A percentile compares a stretch with the other conserved stretches of the same genome.
Conservation (phyloP, 345 rosid species). For the Cardamine resedifolia region DNA sequence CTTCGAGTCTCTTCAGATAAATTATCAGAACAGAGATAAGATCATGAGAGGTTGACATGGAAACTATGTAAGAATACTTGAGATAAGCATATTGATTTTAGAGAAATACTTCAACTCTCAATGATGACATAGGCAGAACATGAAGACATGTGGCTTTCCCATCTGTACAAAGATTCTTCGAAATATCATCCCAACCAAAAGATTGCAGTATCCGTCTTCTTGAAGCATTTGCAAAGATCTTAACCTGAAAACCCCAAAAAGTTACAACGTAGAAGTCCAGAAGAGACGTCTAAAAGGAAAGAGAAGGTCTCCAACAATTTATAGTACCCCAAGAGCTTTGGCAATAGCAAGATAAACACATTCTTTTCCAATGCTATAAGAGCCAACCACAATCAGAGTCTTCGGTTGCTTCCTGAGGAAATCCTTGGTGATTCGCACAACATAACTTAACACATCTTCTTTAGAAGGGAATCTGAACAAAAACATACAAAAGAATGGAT, state of each 20-base stretch:
- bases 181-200: conserved; percentile 69
- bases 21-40: background rate
- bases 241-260: conserved; percentile 43
- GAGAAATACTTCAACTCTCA: conserved; percentile 55
- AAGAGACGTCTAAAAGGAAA: background rate
- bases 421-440: conserved; percentile 53
- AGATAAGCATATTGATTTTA: conserved; percentile 15
- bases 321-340: conserved; percentile 71
- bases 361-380: conserved; percentile 88
- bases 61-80: background rate
- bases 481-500: background rate
- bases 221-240: conserved; percentile 62
- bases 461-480: conserved; percentile 68
- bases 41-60: background rate
- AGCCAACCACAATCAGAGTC: conserved; percentile 73
- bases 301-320: background rate
- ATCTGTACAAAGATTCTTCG: conserved; percentile 53
- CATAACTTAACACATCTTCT: conserved; percentile 65
- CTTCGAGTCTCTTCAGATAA: conserved; percentile 45
- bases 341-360: conserved; percentile 77
- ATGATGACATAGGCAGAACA: conserved; percentile 69
- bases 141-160: conserved; percentile 67
- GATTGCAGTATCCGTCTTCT: conserved; percentile 63
- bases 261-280: background rate
- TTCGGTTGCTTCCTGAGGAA: conserved; percentile 60